Evolutionary conservation across 495 filamentous ascomycete genomes (phyloP).

Genomic region (Daldinia bambusicola): DNA sequence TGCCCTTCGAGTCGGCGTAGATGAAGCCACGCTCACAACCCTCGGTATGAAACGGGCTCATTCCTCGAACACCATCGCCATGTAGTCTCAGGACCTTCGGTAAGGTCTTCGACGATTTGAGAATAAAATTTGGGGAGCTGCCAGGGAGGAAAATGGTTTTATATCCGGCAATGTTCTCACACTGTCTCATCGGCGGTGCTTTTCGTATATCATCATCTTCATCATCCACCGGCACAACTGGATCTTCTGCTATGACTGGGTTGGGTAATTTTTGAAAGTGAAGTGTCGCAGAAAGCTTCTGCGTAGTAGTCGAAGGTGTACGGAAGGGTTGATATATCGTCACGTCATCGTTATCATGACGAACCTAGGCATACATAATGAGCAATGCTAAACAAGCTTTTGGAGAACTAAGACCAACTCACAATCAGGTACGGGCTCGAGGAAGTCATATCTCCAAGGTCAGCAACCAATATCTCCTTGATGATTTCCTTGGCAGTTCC

Average conservation of each 20-base stretch:
- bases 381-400: constrained; percentile 3
- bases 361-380: constrained; percentile 63
- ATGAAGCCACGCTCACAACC: constrained; percentile 84
- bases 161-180: constrained; percentile 76
- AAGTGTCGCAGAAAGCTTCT: constrained; percentile 60
- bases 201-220: constrained; percentile 54
- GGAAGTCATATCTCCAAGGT: constrained; percentile 78
- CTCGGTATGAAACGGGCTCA: constrained; percentile 76
- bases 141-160: constrained; percentile 85
- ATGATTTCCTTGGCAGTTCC: constrained; percentile 75
- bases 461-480: constrained; percentile 80
- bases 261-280: constrained; percentile 81
- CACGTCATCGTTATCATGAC: constrained; percentile 81
- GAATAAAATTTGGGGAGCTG: constrained; percentile 76
- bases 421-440: constrained; percentile 85
- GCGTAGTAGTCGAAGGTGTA: constrained; percentile 47
- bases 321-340: constrained; percentile 86
- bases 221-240: constrained; percentile 52
- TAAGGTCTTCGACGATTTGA: constrained; percentile 77
- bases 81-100: constrained; percentile 79
- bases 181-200: constrained; percentile 65
- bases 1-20: constrained; percentile 74
- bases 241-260: constrained; percentile 64
- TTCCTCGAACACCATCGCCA: constrained; percentile 68
- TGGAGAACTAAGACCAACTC: constrained; percentile 41